Percentiles rank a stretch among this genome's conserved stretches.
phyloP scores from a whole-genome alignment of 805 yeast genomes.

The Blastobotrys terrestris region DNA sequence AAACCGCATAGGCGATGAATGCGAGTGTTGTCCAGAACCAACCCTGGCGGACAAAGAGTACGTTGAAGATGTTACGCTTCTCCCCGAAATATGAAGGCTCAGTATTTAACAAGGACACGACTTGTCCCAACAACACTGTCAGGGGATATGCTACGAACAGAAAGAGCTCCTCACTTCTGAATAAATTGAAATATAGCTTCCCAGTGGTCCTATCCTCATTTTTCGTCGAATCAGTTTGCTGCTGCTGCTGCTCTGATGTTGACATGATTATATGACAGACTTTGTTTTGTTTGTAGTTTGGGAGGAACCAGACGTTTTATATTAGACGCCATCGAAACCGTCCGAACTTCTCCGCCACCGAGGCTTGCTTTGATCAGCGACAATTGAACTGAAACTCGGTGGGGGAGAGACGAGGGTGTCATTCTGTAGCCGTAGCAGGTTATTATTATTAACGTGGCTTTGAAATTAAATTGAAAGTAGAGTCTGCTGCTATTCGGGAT shows the following conservation, averaged over 20 bases:
- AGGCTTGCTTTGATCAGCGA: neutral
- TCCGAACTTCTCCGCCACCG: neutral
- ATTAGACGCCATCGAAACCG: too few species aligned
- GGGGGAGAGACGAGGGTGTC: neutral
- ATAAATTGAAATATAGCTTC: neutral
- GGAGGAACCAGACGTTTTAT: neutral
- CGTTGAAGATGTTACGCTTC: constrained; percentile 67
- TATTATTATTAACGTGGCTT: too few species aligned
- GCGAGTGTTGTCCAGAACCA: constrained; percentile 82
- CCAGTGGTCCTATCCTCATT: neutral
- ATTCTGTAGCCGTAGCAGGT: too few species aligned
- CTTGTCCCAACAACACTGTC: constrained; percentile 22
- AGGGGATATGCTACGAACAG: constrained; percentile 23
- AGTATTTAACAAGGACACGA: constrained; percentile 16
- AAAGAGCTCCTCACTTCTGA: constrained; percentile 7
- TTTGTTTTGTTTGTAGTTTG: neutral
- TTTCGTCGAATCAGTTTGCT: neutral
- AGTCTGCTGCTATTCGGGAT: too few species aligned
- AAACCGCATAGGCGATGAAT: constrained; percentile 18
- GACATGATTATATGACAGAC: neutral
- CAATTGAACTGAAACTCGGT: neutral
- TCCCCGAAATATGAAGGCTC: constrained; percentile 29
- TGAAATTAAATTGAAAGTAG: too few species aligned
- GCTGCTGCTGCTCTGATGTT: neutral
- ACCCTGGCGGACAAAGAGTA: constrained; percentile 75